Base-by-base conservation (phyloP, 2,329 filamentous ascomycete species). In the Sporothrix dimorphospora region DNA sequence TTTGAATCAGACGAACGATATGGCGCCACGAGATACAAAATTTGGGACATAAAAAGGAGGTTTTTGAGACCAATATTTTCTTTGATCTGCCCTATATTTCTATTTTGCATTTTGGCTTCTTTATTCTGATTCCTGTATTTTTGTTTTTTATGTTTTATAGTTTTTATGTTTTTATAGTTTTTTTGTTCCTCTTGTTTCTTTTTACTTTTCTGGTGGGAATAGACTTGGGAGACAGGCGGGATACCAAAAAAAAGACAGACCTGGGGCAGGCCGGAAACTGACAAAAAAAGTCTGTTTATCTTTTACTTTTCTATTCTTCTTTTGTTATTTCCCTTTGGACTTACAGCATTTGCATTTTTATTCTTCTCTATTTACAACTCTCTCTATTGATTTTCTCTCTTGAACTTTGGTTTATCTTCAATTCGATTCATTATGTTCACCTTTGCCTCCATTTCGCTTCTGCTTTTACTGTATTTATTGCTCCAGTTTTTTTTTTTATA, bases 261-360 rank as follows among this genome's bases (percentile, higher is more conserved):
- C 21, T 21, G 24, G 14, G 21, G 63, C 63, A 66, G 14, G 42
- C 63, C 40, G 63, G 63, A 66, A 65, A 49, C 42, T 49, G 42
- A 66, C 42, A 34, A 34, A 66, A 61, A 34, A 42, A 66, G 38
- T 38, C 21, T 65, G 38, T 40, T 65, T 45, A 21, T 63, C 9
- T 42, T 61, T 42, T 42, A 24, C 34, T 42, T 24, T 24, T 11
- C 34, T 19, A 4, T 24, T 16, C 9, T 42, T 61, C n/a, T 61
- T 3, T 11, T 21, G 8, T 40, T 24, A 21, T 63, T 14, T 42
- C 16, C 2, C n/a, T 7, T 14, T 16, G 34, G 8, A 1, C 5
- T 24, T 63, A 9, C 53, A 42, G 11, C n/a, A 63, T n/a, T 24
- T 63, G 57, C 57, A 21, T 16, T 42, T 42, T 21, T 61, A 21